These are phyloP conservation scores for Cucurbita ficifolia DNA, from an alignment of 306 rosid genomes.

Conservation along the genomic window DNA sequence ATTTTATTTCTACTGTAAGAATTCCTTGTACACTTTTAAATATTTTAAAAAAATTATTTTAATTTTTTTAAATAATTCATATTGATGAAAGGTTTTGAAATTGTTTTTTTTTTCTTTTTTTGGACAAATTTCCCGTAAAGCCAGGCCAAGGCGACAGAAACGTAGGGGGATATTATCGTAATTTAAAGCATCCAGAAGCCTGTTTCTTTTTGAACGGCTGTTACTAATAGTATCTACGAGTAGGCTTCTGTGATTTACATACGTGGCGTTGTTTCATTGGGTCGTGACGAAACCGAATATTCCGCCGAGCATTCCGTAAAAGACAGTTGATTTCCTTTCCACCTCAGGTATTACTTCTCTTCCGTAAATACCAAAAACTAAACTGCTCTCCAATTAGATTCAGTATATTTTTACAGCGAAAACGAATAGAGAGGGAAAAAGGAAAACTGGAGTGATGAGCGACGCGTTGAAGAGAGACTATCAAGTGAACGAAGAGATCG, in stretches of 20 bases:
- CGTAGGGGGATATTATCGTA: not conserved
- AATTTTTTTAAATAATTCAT: too few species aligned
- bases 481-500: conserved; percentile 36
- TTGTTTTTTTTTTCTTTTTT: not conserved
- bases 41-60: too few species aligned
- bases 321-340: not conserved
- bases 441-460: conserved; percentile 23
- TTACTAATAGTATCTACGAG: not conserved
- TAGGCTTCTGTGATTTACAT: not conserved
- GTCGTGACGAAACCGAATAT: not conserved
- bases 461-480: conserved; percentile 28
- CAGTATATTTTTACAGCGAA: not conserved
- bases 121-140: not conserved
- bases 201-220: not conserved
- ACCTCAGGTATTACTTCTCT: not conserved
- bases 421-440: not conserved
- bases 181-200: not conserved
- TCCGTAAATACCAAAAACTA: not conserved
- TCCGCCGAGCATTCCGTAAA: not conserved
- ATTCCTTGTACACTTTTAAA: too few species aligned
- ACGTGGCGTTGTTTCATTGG: not conserved
- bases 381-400: not conserved
- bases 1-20: too few species aligned
- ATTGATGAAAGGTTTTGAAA: too few species aligned
- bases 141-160: not conserved